Conservation (phyloP, 2,329 filamentous ascomycete species). For the Leptodontidium sp. region DNA sequence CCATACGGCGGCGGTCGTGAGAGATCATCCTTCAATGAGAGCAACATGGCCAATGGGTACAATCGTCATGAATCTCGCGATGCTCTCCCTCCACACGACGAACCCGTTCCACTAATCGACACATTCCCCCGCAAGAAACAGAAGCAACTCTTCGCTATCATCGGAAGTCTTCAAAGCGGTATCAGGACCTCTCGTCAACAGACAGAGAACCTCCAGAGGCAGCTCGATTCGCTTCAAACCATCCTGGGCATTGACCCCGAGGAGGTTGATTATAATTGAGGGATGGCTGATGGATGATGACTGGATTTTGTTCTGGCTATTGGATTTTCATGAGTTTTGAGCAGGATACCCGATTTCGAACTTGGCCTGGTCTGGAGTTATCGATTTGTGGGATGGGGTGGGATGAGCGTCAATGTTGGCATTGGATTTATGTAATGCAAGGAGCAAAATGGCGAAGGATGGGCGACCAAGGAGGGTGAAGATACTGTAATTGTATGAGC, state of each 20-base stretch:
- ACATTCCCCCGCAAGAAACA: conserved; percentile 39
- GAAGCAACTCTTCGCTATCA: conserved; percentile 39
- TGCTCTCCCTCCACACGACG: conserved; percentile 1
- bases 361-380: conserved; percentile 1
- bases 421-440: conserved; percentile 1
- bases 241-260: conserved; percentile 36
- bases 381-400: no score
- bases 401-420: background rate
- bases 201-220: conserved; percentile 39
- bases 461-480: background rate
- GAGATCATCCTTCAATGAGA: conserved; percentile 1
- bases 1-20: background rate
- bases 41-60: background rate
- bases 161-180: conserved; percentile 41
- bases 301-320: background rate
- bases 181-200: conserved; percentile 38
- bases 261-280: conserved; percentile 28
- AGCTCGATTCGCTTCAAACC: conserved; percentile 37
- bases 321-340: conserved; percentile 4
- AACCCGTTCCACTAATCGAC: conserved; percentile 35
- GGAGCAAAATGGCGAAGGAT: conserved; percentile 3
- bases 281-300: background rate
- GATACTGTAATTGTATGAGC: conserved; percentile 3
- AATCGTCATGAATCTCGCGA: background rate
- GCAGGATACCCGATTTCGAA: conserved; percentile 6